A percentile compares a stretch with the other conserved stretches of the same genome.
Conservation (phyloP, 805 yeast genomes). For the Nakazawaea ishiwadae region DNA sequence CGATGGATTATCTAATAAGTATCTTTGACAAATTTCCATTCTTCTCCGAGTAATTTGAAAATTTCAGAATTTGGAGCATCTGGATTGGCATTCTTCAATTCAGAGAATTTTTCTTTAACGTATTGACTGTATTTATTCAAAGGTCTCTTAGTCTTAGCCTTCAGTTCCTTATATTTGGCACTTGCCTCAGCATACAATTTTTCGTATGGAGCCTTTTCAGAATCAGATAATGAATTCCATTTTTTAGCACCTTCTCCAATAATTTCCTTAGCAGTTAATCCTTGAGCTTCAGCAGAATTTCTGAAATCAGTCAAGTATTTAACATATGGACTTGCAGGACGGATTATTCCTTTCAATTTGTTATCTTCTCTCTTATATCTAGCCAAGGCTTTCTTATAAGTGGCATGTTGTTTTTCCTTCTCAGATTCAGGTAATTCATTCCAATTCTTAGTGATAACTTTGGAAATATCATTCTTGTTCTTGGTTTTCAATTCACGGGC, state of each 20-base stretch:
- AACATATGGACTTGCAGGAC: conserved; percentile 1
- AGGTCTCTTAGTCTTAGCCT: not conserved
- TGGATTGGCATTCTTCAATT: not conserved
- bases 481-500: not conserved
- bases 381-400: not conserved
- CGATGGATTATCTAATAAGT: too few relatives aligned
- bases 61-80: not conserved
- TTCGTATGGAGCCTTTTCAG: not conserved
- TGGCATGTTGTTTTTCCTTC: not conserved
- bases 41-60: conserved; percentile 3
- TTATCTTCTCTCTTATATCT: conserved; percentile 3
- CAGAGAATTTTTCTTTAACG: conserved; percentile 8
- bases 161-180: not conserved
- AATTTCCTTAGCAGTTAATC: not conserved
- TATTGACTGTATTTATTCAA: not conserved
- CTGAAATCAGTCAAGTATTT: not conserved
- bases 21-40: too few relatives aligned
- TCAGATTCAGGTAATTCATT: conserved; percentile 1
- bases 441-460: not conserved
- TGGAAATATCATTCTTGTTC: not conserved
- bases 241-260: not conserved
- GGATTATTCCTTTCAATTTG: not conserved
- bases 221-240: not conserved
- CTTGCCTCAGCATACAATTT: not conserved
- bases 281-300: not conserved